Evolutionary conservation across 257 asterid species (phyloP).

Genomic region (Rhazya stricta): DNA sequence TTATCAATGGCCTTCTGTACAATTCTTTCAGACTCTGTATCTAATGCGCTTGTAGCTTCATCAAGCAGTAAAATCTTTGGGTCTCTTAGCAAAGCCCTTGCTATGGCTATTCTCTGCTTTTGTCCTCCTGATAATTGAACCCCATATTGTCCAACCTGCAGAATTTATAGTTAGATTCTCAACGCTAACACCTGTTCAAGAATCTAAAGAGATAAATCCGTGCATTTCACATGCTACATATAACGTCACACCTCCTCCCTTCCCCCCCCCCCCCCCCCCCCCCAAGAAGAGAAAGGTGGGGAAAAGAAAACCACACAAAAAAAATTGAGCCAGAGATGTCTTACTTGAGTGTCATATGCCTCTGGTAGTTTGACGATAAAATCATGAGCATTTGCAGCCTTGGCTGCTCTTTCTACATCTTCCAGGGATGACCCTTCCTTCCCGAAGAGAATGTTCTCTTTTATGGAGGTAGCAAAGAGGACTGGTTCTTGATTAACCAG

Average conservation of each 20-base stretch:
- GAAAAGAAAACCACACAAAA: no score
- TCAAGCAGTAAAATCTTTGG: conserved; percentile 72
- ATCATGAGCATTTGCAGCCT: conserved; percentile 73
- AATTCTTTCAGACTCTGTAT: conserved; percentile 56
- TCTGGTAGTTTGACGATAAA: conserved; percentile 57
- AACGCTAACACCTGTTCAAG: neutral
- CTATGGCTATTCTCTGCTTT: conserved; percentile 82
- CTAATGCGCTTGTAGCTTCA: conserved; percentile 83
- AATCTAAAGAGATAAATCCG: neutral
- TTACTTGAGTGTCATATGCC: conserved; percentile 70
- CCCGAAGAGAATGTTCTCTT: conserved; percentile 67
- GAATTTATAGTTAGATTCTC: conserved; percentile 8
- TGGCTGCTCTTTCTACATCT: conserved; percentile 58
- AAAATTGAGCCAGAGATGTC: neutral
- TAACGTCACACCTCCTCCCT: neutral
- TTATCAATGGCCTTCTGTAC: conserved; percentile 70
- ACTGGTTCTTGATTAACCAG: conserved; percentile 81
- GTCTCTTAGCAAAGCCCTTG: conserved; percentile 67
- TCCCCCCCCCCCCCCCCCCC: neutral
- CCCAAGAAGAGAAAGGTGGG: neutral
- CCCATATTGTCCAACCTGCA: conserved; percentile 79
- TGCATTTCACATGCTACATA: neutral
- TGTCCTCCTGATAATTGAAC: conserved; percentile 81
- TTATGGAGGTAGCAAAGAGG: conserved; percentile 73
- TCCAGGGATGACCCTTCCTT: conserved; percentile 67